These are phyloP conservation scores for Diplodia corticola DNA, from an alignment of 2,329 filamentous ascomycete species.

Conservation along the genomic window DNA sequence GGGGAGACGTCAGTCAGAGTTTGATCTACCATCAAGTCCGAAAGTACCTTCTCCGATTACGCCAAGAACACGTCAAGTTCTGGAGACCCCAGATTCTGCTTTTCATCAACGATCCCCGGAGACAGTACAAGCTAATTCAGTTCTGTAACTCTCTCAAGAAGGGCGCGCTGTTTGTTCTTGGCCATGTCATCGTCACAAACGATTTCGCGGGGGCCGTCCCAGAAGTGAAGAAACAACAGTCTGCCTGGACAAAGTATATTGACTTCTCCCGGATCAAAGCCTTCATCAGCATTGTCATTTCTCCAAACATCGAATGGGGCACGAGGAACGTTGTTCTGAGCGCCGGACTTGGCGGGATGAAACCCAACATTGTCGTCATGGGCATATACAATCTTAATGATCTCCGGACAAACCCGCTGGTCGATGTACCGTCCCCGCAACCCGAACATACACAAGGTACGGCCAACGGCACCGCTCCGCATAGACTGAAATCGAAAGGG, in stretches of 20 bases:
- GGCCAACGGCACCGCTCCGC: background rate
- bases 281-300: slow-evolving; percentile 83
- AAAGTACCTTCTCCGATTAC: slow-evolving; percentile 81
- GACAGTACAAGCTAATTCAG: slow-evolving; percentile 79
- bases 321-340: slow-evolving; percentile 79
- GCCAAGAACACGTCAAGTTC: slow-evolving; percentile 88
- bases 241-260: slow-evolving; percentile 82
- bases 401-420: slow-evolving; percentile 61
- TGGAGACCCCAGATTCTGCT: slow-evolving; percentile 88
- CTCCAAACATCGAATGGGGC: slow-evolving; percentile 81
- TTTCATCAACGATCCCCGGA: slow-evolving; percentile 78
- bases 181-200: slow-evolving; percentile 82
- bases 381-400: slow-evolving; percentile 81
- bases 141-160: slow-evolving; percentile 94
- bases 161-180: slow-evolving; percentile 78
- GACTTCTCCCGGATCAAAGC: slow-evolving; percentile 85
- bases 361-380: slow-evolving; percentile 81
- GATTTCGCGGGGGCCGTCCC: slow-evolving; percentile 78
- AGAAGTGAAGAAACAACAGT: slow-evolving; percentile 78
- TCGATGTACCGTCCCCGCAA: slow-evolving; percentile 55
- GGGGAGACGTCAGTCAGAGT: slow-evolving; percentile 88
- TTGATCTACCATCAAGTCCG: slow-evolving; percentile 86
- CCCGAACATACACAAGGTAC: slow-evolving; percentile 35
- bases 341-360: slow-evolving; percentile 81
- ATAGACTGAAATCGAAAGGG: slow-evolving; percentile 25